Conservation (phyloP, 305 asterid genomes). For the Rubia balearica region DNA sequence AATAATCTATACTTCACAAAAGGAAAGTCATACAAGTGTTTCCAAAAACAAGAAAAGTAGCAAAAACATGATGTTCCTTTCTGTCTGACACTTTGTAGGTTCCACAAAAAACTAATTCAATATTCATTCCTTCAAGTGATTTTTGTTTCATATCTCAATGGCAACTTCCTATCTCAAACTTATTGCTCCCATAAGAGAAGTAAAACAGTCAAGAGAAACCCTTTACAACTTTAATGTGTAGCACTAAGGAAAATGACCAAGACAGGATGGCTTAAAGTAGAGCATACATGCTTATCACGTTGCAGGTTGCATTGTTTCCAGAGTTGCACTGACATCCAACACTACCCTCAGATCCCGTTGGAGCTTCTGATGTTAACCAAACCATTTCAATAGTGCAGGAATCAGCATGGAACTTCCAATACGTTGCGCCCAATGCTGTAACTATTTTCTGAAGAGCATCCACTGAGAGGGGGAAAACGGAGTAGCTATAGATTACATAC, state of each 20-base stretch:
- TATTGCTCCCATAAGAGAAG: neutral
- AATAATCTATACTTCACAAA: neutral
- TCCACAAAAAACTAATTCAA: neutral
- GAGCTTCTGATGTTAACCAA: constrained; percentile 39
- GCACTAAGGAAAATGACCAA: neutral
- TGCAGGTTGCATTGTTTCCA: constrained; percentile 46
- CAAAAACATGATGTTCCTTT: neutral
- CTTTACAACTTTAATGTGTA: neutral
- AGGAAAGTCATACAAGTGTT: neutral
- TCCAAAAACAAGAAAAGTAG: neutral
- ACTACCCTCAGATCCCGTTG: constrained; percentile 39
- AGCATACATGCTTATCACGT: constrained; percentile 53
- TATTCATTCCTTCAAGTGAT: neutral
- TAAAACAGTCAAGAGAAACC: neutral
- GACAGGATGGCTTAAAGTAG: neutral
- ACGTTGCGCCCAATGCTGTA: constrained; percentile 63
- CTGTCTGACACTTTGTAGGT: neutral
- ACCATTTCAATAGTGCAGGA: constrained; percentile 50
- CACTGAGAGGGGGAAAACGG: constrained; percentile 26
- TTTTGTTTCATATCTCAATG: neutral
- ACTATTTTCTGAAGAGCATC: constrained; percentile 62
- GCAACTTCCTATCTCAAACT: neutral
- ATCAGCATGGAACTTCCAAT: constrained; percentile 54
- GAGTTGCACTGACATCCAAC: constrained; percentile 54
- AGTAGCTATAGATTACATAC: neutral